Percentiles rank a stretch among this genome's conserved stretches.
Conservation (phyloP, 148 eudicot species). For the Polygonum maritimum region DNA sequence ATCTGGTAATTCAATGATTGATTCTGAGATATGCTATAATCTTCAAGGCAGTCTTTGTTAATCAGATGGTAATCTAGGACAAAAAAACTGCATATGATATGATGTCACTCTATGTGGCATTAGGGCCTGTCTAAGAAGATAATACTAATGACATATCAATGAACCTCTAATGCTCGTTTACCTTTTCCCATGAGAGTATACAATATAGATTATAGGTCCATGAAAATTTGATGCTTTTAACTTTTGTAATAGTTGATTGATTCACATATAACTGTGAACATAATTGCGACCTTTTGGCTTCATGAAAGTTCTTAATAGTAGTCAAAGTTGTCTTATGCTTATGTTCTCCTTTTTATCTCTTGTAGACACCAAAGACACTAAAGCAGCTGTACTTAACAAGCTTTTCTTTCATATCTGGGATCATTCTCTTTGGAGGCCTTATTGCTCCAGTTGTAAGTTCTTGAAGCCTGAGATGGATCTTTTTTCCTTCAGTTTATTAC, state of each 20-base stretch:
- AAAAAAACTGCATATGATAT: no score
- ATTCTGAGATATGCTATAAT: not conserved
- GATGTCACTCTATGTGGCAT: not conserved
- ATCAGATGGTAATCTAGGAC: no score
- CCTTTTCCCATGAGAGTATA: not conserved
- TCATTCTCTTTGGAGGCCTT: constrained; percentile 82
- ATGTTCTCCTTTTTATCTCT: constrained; percentile 10
- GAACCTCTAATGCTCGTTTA: not conserved
- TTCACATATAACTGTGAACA: not conserved
- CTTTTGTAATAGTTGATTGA: not conserved
- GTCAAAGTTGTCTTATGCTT: not conserved
- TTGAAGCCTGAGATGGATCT: constrained; percentile 1
- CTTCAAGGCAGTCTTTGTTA: not conserved
- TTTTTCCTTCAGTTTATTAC: not conserved
- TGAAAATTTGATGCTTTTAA: not conserved
- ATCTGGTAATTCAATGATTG: constrained; percentile 44
- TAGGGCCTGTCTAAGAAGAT: not conserved
- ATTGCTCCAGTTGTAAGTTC: constrained; percentile 84
- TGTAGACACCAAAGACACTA: constrained; percentile 83
- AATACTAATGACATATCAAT: not conserved
- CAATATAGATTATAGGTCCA: not conserved
- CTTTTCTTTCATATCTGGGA: constrained; percentile 76
- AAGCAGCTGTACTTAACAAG: constrained; percentile 91
- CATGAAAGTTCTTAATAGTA: not conserved
- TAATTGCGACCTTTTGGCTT: not conserved